Percentiles rank a stretch among this genome's conserved stretches.
phyloP scores from a whole-genome alignment of 2,329 filamentous ascomycete genomes.

The Pestalotiopsis fici region DNA sequence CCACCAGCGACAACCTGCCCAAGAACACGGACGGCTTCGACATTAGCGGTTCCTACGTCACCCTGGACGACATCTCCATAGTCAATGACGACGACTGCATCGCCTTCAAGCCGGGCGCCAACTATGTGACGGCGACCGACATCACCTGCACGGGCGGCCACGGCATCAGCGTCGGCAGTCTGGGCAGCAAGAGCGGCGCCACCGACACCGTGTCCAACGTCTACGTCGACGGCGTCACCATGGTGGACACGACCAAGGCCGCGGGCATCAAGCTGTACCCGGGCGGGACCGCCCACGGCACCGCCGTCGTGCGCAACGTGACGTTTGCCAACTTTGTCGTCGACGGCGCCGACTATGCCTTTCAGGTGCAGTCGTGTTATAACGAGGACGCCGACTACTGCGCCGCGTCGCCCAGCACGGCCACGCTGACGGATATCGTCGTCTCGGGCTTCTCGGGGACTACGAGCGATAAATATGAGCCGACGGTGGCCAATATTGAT shows the following conservation, averaged over 20 bases:
- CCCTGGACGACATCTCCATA: slow-evolving; percentile 34
- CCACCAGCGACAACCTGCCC: slow-evolving; percentile 35
- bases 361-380: slow-evolving; percentile 48
- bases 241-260: slow-evolving; percentile 43
- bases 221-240: slow-evolving; percentile 37
- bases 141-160: slow-evolving; percentile 47
- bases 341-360: slow-evolving; percentile 39
- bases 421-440: slow-evolving; percentile 32
- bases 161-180: slow-evolving; percentile 46
- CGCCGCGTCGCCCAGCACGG: slow-evolving; percentile 30
- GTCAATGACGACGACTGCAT: slow-evolving; percentile 46
- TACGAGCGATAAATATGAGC: slow-evolving; percentile 35
- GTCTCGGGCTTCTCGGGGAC: slow-evolving; percentile 38
- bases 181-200: slow-evolving; percentile 34
- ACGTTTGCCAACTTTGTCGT: slow-evolving; percentile 39
- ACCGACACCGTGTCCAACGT: slow-evolving; percentile 44
- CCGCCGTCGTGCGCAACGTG: slow-evolving; percentile 40
- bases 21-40: slow-evolving; percentile 47
- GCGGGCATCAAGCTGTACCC: slow-evolving; percentile 48
- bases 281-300: slow-evolving; percentile 33
- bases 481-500: slow-evolving; percentile 35
- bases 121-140: slow-evolving; percentile 37
- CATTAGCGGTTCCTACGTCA: slow-evolving; percentile 36
- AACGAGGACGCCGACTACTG: slow-evolving; percentile 36
- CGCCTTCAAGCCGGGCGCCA: slow-evolving; percentile 41